Percentiles rank a stretch among this genome's conserved stretches.
These are phyloP conservation scores for Pyrenophora tritici-repentis DNA, from an alignment of 2,329 filamentous ascomycete genomes.

Conservation along the genomic window DNA sequence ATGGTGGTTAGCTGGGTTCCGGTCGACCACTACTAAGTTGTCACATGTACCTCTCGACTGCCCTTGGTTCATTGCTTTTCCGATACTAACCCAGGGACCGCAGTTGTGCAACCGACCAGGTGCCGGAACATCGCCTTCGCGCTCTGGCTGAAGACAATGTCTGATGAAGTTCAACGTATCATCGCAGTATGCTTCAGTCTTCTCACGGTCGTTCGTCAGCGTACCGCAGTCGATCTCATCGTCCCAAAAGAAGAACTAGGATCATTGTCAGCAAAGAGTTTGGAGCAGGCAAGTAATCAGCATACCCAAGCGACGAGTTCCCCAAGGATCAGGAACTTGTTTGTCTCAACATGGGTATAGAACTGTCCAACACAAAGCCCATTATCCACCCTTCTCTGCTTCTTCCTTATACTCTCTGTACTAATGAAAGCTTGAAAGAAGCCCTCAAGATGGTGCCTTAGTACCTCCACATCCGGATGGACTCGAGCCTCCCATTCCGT, in stretches of 20 bases:
- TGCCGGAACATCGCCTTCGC: constrained; percentile 5
- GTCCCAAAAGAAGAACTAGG: constrained; percentile 17
- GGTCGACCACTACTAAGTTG: too few species aligned
- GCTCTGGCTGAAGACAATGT: constrained; percentile 13
- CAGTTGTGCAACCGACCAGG: constrained; percentile 15
- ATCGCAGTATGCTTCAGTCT: constrained; percentile 16
- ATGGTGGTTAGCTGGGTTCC: not conserved
- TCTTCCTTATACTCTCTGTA: constrained; percentile 6
- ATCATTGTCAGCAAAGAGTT: not conserved
- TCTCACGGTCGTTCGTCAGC: constrained; percentile 11
- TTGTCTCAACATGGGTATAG: constrained; percentile 6
- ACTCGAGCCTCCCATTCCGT: constrained; percentile 6
- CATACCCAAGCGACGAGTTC: constrained; percentile 14
- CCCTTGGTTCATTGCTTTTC: constrained; percentile 12
- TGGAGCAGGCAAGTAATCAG: not conserved
- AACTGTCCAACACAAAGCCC: constrained; percentile 12
- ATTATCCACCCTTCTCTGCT: constrained; percentile 10
- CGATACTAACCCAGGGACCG: constrained; percentile 14
- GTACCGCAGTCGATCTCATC: constrained; percentile 17
- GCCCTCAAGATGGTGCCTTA: constrained; percentile 7
- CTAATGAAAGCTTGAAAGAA: constrained; percentile 8
- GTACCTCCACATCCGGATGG: constrained; percentile 2
- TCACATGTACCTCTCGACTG: constrained; percentile 9
- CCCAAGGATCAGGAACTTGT: constrained; percentile 7
- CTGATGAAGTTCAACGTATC: constrained; percentile 12